These are phyloP conservation scores for Prunus mume DNA, from an alignment of 306 rosid species.

Conservation along the genomic window DNA sequence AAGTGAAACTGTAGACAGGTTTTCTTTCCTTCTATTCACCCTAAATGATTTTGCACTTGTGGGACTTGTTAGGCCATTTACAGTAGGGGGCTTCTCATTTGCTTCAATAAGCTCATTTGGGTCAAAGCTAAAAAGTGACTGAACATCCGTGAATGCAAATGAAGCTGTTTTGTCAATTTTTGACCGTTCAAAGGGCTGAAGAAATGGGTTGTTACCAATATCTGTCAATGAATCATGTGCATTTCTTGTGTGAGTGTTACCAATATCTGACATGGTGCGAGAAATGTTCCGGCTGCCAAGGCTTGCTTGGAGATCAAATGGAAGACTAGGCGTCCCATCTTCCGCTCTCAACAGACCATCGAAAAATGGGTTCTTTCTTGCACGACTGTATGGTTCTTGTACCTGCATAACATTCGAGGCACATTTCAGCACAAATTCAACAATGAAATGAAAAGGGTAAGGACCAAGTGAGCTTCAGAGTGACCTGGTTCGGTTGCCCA, in stretches of 20 bases:
- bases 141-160: constrained; percentile 32
- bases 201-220: not conserved
- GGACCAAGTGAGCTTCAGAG: not conserved
- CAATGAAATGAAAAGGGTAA: not conserved
- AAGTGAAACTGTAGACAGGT: constrained; percentile 45
- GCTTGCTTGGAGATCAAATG: constrained; percentile 17
- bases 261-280: constrained; percentile 33
- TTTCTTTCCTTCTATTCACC: constrained; percentile 45
- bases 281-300: constrained; percentile 17
- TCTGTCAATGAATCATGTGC: constrained; percentile 30
- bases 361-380: constrained; percentile 44
- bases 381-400: constrained; percentile 43
- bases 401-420: constrained; percentile 33
- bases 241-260: constrained; percentile 20
- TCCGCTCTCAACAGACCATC: constrained; percentile 36
- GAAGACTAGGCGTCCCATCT: constrained; percentile 19
- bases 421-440: constrained; percentile 3
- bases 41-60: constrained; percentile 39
- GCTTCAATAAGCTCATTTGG: constrained; percentile 30
- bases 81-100: constrained; percentile 20
- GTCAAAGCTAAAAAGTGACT: constrained; percentile 23
- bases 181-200: constrained; percentile 30
- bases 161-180: constrained; percentile 34
- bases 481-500: constrained; percentile 15
- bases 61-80: constrained; percentile 17